phyloP scores from a whole-genome alignment of 2,329 filamentous ascomycete species.

The Drechslerella stenobrocha region DNA sequence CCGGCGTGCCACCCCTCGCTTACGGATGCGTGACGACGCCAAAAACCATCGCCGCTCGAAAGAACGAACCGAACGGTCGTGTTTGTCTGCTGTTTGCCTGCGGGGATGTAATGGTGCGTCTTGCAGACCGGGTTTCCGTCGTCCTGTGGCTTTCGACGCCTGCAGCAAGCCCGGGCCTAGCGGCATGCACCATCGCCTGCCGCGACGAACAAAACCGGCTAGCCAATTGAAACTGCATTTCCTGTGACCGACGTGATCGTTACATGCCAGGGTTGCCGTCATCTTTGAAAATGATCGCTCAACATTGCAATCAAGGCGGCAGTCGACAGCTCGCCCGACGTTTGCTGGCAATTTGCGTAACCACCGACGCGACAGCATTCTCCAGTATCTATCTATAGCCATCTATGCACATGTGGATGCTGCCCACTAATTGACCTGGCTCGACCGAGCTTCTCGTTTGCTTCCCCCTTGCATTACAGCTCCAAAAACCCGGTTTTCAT shows the following conservation, averaged over 20 bases:
- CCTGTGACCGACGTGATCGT: neutral
- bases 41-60: too few species aligned
- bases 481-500: conserved; percentile 36
- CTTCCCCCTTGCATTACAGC: conserved; percentile 10
- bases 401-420: neutral
- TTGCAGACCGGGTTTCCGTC: conserved; percentile 34
- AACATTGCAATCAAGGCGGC: conserved; percentile 5
- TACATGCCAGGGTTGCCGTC: neutral
- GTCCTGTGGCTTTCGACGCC: conserved; percentile 38
- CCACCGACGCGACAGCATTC: conserved; percentile 1
- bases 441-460: neutral
- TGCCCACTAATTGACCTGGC: neutral
- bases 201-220: neutral
- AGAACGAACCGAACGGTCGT: neutral
- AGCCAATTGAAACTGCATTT: conserved; percentile 30
- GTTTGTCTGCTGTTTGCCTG: conserved; percentile 30
- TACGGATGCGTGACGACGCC: too few species aligned
- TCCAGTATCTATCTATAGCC: conserved; percentile 2
- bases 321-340: neutral
- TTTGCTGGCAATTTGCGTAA: neutral
- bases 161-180: conserved; percentile 10
- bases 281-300: neutral
- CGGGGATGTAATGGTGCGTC: conserved; percentile 26
- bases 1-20: conserved; percentile 19
- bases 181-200: conserved; percentile 12